These are phyloP conservation scores for Phoma sp. DNA, from an alignment of 2,329 filamentous ascomycete species.

Conservation along the genomic window DNA sequence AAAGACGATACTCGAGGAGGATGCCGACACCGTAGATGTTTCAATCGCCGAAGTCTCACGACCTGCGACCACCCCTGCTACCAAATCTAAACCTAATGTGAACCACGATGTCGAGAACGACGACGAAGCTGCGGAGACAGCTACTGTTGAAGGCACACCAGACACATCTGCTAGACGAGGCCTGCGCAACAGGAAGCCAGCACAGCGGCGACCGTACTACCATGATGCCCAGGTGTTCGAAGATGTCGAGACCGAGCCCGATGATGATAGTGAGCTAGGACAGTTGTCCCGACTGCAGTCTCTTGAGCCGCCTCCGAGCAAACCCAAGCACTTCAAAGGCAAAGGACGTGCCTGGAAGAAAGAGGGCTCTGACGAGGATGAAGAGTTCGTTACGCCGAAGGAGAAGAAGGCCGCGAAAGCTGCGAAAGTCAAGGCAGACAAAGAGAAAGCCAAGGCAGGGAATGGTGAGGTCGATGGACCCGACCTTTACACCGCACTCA, in stretches of 20 bases:
- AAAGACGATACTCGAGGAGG: slow-evolving; percentile 19
- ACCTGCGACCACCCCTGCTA: slow-evolving; percentile 13
- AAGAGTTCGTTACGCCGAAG: slow-evolving; percentile 32
- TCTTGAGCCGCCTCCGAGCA: neutral
- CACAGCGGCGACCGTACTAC: slow-evolving; percentile 44
- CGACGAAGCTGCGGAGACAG: slow-evolving; percentile 10
- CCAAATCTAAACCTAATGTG: slow-evolving; percentile 6
- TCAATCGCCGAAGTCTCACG: slow-evolving; percentile 17
- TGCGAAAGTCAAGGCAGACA: slow-evolving; percentile 16
- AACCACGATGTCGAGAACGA: neutral
- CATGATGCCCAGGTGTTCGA: slow-evolving; percentile 43
- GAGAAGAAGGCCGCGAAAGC: slow-evolving; percentile 21
- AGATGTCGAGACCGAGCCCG: slow-evolving; percentile 17
- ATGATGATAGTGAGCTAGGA: slow-evolving; percentile 6
- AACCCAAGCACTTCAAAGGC: slow-evolving; percentile 39
- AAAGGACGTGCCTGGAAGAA: slow-evolving; percentile 44
- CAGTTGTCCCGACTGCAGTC: slow-evolving; percentile 9
- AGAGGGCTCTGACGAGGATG: slow-evolving; percentile 39
- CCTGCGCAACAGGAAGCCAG: slow-evolving; percentile 41
- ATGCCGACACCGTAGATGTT: slow-evolving; percentile 16
- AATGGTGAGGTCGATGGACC: neutral
- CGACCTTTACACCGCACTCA: neutral
- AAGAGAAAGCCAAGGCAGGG: slow-evolving; percentile 20
- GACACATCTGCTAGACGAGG: slow-evolving; percentile 37
- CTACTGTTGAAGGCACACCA: slow-evolving; percentile 29